phyloP scores from a whole-genome alignment of 106 monocot species.

The Chionographis japonica region DNA sequence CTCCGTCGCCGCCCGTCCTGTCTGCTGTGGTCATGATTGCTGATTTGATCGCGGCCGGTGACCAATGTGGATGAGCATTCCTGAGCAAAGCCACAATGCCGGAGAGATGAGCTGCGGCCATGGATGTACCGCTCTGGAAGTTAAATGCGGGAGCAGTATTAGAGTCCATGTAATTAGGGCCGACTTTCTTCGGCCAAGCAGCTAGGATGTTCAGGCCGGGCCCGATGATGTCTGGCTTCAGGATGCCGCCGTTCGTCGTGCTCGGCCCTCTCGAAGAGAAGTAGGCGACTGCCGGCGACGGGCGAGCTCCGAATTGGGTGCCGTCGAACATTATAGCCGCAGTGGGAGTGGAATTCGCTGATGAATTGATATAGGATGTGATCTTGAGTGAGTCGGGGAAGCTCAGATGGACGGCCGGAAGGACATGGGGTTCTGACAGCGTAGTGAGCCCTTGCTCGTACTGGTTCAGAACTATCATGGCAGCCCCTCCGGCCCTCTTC shows the following conservation, averaged over 20 bases:
- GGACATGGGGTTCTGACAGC: conserved; percentile 1
- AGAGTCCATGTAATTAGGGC: conserved; percentile 2
- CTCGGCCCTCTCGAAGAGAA: conserved; percentile 26
- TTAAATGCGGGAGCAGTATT: conserved; percentile 16
- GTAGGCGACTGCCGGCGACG: conserved; percentile 13
- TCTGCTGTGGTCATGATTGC: conserved; percentile 35
- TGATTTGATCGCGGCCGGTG: conserved; percentile 31
- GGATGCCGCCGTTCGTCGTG: conserved; percentile 2
- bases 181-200: conserved; percentile 3
- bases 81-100: conserved; percentile 16
- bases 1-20: conserved; percentile 1
- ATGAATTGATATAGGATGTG: conserved; percentile 2
- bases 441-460: background rate
- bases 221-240: conserved; percentile 20
- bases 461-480: conserved; percentile 16
- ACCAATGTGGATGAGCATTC: conserved; percentile 14
- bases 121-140: conserved; percentile 14
- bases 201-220: conserved; percentile 17
- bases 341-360: conserved; percentile 4
- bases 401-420: conserved; percentile 17
- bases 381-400: conserved; percentile 12
- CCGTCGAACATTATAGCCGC: conserved; percentile 18
- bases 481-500: conserved; percentile 19
- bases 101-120: conserved; percentile 8
- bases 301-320: conserved; percentile 9